Evolutionary conservation across 805 yeast genomes (phyloP).

Genomic region (Helenozyma rhizophorensis): DNA sequence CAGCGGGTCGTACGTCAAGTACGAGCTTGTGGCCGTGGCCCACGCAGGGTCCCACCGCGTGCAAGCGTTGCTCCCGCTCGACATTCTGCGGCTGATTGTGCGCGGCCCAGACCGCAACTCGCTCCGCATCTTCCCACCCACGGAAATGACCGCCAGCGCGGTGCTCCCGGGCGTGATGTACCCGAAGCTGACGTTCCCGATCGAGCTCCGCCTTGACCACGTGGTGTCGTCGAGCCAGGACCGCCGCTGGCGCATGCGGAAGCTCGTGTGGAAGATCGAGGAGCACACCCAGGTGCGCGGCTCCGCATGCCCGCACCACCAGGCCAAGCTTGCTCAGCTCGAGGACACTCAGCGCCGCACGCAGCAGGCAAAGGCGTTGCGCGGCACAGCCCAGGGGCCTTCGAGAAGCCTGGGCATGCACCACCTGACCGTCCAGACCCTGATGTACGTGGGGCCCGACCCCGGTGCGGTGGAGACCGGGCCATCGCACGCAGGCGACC

Average conservation of each 20-base stretch:
- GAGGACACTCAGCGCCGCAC: conserved; percentile 33
- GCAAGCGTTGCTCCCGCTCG: conserved; percentile 55
- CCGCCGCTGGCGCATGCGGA: conserved; percentile 88
- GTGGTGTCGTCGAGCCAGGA: conserved; percentile 48
- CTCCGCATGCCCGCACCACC: conserved; percentile 56
- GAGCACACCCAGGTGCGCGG: conserved; percentile 67
- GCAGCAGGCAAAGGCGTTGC: conserved; percentile 9
- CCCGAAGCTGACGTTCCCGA: conserved; percentile 81
- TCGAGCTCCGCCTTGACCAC: conserved; percentile 79
- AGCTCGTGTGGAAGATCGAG: conserved; percentile 83
- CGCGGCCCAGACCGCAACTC: conserved; percentile 84
- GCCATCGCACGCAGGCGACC: conserved; percentile 4
- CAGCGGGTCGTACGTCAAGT: conserved; percentile 52
- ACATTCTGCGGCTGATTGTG: conserved; percentile 70
- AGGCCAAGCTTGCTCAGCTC: conserved; percentile 40
- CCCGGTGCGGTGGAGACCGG: conserved; percentile 3
- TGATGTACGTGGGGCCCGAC: conserved; percentile 14
- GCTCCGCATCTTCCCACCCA: conserved; percentile 91
- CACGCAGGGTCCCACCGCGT: conserved; percentile 22
- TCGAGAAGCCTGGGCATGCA: conserved; percentile 14
- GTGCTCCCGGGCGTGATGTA: conserved; percentile 84
- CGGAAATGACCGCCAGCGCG: conserved; percentile 82
- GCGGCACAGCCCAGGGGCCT: conserved; percentile 7
- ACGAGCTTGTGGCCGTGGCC: conserved; percentile 68
- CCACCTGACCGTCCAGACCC: conserved; percentile 16